Percentiles rank a stretch among this genome's conserved stretches.
Evolutionary conservation across 2,329 filamentous ascomycete species (phyloP).

Genomic region (Helotiales sp.): DNA sequence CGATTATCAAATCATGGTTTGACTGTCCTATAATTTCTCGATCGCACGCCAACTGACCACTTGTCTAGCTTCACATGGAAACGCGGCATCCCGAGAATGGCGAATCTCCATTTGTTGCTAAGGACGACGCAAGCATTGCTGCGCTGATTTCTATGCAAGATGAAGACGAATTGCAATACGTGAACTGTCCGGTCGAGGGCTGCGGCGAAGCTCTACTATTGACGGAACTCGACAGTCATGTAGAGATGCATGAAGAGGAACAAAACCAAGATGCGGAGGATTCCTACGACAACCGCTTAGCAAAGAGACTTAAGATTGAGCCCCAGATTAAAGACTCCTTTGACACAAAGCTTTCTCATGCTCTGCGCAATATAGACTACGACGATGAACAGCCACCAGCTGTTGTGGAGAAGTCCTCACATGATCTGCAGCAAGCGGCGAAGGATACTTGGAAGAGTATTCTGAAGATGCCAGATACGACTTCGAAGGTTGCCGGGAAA

Average conservation of each 20-base stretch:
- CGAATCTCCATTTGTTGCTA: constrained; percentile 33
- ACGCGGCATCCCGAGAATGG: constrained; percentile 33
- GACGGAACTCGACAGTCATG: constrained; percentile 55
- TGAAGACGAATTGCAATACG: constrained; percentile 42
- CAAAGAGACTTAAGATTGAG: constrained; percentile 18
- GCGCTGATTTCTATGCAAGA: constrained; percentile 19
- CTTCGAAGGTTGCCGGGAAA: constrained; percentile 11
- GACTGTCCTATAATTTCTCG: background rate
- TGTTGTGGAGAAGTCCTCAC: constrained; percentile 9
- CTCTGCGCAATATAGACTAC: constrained; percentile 27
- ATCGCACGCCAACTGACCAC: constrained; percentile 17
- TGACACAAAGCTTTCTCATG: constrained; percentile 27
- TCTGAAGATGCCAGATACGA: constrained; percentile 33
- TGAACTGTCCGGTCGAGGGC: constrained; percentile 53
- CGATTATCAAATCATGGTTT: constrained; percentile 42
- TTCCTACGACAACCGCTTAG: constrained; percentile 8
- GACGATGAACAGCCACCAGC: constrained; percentile 7
- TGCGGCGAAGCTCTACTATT: constrained; percentile 59
- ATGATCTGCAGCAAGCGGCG: constrained; percentile 21
- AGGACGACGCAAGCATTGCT: constrained; percentile 29
- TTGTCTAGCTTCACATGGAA: constrained; percentile 33
- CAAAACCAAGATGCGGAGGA: constrained; percentile 20
- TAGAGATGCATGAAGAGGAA: constrained; percentile 53
- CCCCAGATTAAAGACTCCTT: constrained; percentile 20
- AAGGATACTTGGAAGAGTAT: constrained; percentile 35